Conservation (phyloP, 1,284 basidiomycete species). For the Boletellus dicymbophilus region DNA sequence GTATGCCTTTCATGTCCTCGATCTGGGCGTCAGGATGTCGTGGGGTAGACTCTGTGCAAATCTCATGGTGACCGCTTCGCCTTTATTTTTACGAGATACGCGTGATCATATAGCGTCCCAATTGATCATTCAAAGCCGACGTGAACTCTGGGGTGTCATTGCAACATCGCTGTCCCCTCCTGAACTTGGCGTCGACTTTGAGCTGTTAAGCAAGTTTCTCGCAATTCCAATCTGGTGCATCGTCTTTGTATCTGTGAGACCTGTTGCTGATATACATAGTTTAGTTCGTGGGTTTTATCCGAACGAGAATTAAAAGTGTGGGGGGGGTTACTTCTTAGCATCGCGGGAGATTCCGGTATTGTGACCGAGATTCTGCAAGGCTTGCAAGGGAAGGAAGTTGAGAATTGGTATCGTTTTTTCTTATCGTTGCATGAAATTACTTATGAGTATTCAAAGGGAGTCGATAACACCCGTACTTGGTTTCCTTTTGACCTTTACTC, state of each 20-base stretch:
- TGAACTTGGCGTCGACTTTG: conserved; percentile 31
- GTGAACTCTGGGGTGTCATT: conserved; percentile 35
- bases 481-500: conserved; percentile 15
- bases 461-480: conserved; percentile 21
- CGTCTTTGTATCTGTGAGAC: not conserved
- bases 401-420: conserved; percentile 22
- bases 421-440: not conserved
- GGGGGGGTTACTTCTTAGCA: conserved; percentile 33
- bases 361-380: conserved; percentile 27
- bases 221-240: conserved; percentile 47
- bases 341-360: conserved; percentile 16
- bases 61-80: conserved; percentile 36
- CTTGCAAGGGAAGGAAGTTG: conserved; percentile 21
- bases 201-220: conserved; percentile 44
- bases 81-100: conserved; percentile 25
- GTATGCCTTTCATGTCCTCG: conserved; percentile 38
- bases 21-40: conserved; percentile 35
- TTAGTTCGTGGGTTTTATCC: conserved; percentile 45
- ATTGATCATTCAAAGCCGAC: conserved; percentile 20
- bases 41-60: conserved; percentile 51
- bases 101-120: conserved; percentile 8
- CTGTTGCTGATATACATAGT: conserved; percentile 6
- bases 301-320: conserved; percentile 40
- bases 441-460: conserved; percentile 20
- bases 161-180: conserved; percentile 24